Evolutionary conservation across 176 grass and related monocot genomes (phyloP).

Genomic region (Eleusine indica): DNA sequence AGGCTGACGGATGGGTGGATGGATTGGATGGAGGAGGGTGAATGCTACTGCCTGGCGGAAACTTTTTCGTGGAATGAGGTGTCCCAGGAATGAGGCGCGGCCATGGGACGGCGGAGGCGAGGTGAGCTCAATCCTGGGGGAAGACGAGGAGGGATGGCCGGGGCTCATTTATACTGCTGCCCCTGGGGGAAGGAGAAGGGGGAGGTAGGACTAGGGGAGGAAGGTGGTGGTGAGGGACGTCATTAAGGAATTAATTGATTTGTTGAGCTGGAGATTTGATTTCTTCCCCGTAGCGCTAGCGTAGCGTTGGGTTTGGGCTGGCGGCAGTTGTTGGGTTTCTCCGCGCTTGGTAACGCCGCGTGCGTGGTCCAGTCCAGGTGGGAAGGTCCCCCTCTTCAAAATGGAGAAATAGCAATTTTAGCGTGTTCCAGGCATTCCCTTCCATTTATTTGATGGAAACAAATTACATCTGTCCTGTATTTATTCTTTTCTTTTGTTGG

Average conservation of each 20-base stretch:
- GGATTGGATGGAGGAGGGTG: not conserved
- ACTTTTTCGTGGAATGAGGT: conserved; percentile 34
- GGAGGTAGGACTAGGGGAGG: not conserved
- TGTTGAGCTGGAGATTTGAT: not conserved
- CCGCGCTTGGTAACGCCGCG: not conserved
- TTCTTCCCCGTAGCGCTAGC: not conserved
- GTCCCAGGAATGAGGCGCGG: conserved; percentile 37
- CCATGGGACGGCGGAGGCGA: conserved; percentile 35
- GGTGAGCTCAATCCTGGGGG: not conserved
- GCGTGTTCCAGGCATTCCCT: not conserved
- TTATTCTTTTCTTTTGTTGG: too few species aligned
- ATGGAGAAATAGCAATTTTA: not conserved
- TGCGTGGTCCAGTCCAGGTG: not conserved
- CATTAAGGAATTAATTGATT: not conserved
- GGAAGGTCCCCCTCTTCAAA: not conserved
- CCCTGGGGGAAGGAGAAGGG: not conserved
- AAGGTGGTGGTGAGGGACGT: not conserved
- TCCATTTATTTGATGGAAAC: not conserved
- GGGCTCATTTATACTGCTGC: not conserved
- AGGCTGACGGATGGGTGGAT: not conserved
- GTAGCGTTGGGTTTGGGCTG: not conserved
- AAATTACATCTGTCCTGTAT: not conserved
- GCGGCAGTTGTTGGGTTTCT: not conserved
- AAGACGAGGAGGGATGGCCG: not conserved
- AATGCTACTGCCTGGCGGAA: not conserved